Conservation (phyloP, 352 stramenopile species). For the Phytophthora tubulina region DNA sequence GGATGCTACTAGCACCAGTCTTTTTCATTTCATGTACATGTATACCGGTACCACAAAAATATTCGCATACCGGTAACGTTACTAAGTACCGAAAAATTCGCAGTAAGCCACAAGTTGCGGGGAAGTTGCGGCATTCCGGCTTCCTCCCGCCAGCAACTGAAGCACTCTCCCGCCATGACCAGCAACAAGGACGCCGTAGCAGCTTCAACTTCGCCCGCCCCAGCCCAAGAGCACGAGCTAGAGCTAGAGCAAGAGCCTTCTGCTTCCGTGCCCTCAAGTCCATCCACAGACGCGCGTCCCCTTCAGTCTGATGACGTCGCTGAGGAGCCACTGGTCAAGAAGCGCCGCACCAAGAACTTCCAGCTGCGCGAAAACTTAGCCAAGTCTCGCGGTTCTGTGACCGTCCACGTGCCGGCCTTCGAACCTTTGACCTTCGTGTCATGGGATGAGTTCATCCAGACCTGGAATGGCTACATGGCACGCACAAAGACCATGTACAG, state of each 20-base stretch:
- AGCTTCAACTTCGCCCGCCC: conserved; percentile 18
- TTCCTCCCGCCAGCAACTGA: conserved; percentile 15
- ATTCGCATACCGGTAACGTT: too few species aligned
- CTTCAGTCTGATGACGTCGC: background rate
- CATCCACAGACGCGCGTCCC: background rate
- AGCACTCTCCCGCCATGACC: conserved; percentile 19
- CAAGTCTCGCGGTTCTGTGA: conserved; percentile 54
- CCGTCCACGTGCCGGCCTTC: conserved; percentile 58
- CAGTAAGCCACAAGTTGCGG: too few species aligned
- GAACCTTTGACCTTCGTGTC: conserved; percentile 63
- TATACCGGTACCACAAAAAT: too few species aligned
- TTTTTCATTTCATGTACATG: too few species aligned
- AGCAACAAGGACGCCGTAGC: conserved; percentile 20
- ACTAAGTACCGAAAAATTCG: too few species aligned
- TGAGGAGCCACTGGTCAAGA: conserved; percentile 64
- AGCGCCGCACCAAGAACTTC: conserved; percentile 86
- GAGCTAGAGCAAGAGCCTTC: background rate
- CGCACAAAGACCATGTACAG: conserved; percentile 83
- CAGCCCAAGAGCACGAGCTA: background rate
- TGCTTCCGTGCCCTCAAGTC: background rate
- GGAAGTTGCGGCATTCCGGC: too few species aligned
- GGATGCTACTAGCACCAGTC: too few species aligned
- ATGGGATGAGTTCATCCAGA: conserved; percentile 75
- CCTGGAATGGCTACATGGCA: conserved; percentile 75
- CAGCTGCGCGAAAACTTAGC: conserved; percentile 78